Evolutionary conservation across 192 early-diverging fungal genomes (phyloP), one percentile per base, ranked within the genome.

Genomic region (Dispira parvispora): DNA sequence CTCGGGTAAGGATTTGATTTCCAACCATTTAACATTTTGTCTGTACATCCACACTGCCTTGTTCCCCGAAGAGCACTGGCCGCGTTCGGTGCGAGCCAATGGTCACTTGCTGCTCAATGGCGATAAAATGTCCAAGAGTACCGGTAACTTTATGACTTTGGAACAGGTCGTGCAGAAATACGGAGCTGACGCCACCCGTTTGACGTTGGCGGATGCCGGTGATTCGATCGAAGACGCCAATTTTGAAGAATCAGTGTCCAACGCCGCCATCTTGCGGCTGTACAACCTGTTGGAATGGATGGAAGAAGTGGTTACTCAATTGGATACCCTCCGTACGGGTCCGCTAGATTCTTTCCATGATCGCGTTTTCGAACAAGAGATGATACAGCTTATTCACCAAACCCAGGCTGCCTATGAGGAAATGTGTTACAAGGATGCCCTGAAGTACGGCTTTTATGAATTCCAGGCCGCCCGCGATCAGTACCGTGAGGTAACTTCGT

Each of bases 41-140:
- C 72, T 99, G 62, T 99, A 97, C 75, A 89, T 90, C 78, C 96
- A 99, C 75, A 83, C 86, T 14, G 90, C 94, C 26, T 73, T 99
- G 60, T 99, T 99, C 83, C 89, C 90, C 42, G 80, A 88, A 69
- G 72, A 83, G 43, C 73, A 87, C 52, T 99, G 96, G 96, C 96
- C 96, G 8, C 75, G 75, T 42, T 76, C 73, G 61, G 74, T 96
- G 50, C 90, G 93, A 28, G 78, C 80, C 62, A 99, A 99, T 76
- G 94, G 96, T 44, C 94, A 96, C 68, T 77, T 99, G 75, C 78
- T 94, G 73, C 71, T 99, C 62, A 96, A 99, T 74, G 72, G 81
- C 46, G 87, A 91, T 32, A 99, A 99, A 82, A 99, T 99, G 96
- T 83, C 88, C 64, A 99, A 99, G 74, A 91, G 87, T 20, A 94